Base-by-base conservation (phyloP, 2,329 filamentous ascomycete genomes). In the Curvularia lunata region DNA sequence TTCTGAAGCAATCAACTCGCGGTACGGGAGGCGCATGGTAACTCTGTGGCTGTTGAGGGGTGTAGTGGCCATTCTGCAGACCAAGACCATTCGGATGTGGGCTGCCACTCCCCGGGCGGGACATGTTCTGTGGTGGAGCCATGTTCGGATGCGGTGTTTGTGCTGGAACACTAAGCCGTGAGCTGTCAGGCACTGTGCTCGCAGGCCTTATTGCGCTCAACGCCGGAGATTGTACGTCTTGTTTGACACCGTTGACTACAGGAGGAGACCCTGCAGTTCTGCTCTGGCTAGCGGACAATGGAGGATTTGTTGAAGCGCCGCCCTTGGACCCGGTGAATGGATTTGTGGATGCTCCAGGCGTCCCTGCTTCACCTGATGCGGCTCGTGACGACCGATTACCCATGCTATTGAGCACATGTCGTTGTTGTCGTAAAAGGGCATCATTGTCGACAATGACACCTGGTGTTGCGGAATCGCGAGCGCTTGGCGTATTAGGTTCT, bases 391-490 rank as follows among this genome's bases (percentile, higher is more conserved):
- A 66, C 25, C 62, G 63, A 25, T 72, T 68, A 30, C 77, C 55
- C 68, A 82, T 79, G 57, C 81, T 82, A 42, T 83, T 79, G 61
- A 79, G 75, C 10, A 84, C 81, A 61, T 82, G 77, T 41, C 80
- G 78, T 66, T 83, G 80, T 67, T 85, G 84, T 38, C 83, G 78
- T 59, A 79, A 75, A 16, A 85, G 75, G 8, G 84, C 82, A 60
- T 84, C 84, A 41, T 75, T 82, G 69, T 87, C 84, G 42, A 85
- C 79, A 34, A 82, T 80, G 38, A 84, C 78, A 27, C 82, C 80
- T 27, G 81, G 78, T 9, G 80, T 79, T 13, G 71, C 68, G n/a
- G 80, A 77, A 64, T 62, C 78, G 58, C 73, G 77, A 60, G 63
- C 77, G 51, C 48, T 75, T 64, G 73, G 79, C 0, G 76, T 78